Evolutionary conservation across 2,329 filamentous ascomycete genomes (phyloP).

Genomic region (Aphanocladium album): DNA sequence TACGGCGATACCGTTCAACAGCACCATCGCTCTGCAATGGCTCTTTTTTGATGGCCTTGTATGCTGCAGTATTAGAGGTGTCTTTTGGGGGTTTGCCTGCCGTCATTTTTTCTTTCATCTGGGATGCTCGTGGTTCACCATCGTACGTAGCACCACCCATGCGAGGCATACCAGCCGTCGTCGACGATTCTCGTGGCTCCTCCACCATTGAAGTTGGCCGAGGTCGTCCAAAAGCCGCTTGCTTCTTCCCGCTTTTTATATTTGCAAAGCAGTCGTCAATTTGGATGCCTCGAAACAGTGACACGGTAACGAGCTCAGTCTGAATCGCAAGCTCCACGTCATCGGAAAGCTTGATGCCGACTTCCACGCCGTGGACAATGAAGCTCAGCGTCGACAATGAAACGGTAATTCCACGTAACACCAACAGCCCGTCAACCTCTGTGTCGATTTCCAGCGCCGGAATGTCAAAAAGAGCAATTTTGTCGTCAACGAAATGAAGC

Average conservation of each 20-base stretch:
- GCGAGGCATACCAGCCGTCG: not conserved
- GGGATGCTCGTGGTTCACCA: not conserved
- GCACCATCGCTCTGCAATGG: not conserved
- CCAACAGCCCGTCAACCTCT: not conserved
- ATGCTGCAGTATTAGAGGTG: not conserved
- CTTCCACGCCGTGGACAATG: not conserved
- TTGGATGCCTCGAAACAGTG: not conserved
- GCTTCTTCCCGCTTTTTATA: not conserved
- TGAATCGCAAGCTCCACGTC: not conserved
- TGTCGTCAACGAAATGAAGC: not conserved
- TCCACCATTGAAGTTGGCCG: not conserved
- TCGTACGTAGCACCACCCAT: not conserved
- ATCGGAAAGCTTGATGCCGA: not conserved
- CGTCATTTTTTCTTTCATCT: not conserved
- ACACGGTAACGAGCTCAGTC: not conserved
- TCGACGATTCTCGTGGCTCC: not conserved
- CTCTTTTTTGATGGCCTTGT: not conserved
- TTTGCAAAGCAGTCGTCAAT: not conserved
- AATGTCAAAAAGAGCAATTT: conserved; percentile 1
- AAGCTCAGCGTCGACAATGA: not conserved
- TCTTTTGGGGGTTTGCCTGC: not conserved
- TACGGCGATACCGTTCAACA: not conserved
- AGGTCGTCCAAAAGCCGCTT: not conserved
- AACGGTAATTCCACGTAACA: not conserved
- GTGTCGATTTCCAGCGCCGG: not conserved